phyloP scores from a whole-genome alignment of 352 stramenopile species.

The Phytophthora aleatoria region DNA sequence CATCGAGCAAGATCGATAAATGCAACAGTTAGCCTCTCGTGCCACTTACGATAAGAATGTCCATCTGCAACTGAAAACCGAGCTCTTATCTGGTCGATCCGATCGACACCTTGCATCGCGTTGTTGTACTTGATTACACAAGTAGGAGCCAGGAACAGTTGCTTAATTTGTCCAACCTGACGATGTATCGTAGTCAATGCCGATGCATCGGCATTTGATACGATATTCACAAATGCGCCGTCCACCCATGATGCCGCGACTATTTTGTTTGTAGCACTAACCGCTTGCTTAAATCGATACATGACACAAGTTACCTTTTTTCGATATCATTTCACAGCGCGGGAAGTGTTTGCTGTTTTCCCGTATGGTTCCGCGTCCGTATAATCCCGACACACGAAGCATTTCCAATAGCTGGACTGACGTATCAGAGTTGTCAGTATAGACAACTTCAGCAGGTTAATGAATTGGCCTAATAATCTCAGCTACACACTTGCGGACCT shows the following conservation, averaged over 20 bases:
- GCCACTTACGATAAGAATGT: constrained; percentile 33
- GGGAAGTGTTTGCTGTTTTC: background rate
- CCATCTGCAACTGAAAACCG: constrained; percentile 30
- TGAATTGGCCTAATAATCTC: constrained; percentile 9
- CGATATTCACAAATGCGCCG: constrained; percentile 1
- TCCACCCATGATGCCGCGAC: constrained; percentile 4
- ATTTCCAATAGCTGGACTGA: constrained; percentile 9
- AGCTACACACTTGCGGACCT: constrained; percentile 16
- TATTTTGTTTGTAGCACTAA: background rate
- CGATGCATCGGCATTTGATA: constrained; percentile 12
- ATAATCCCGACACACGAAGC: background rate
- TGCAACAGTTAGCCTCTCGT: constrained; percentile 26
- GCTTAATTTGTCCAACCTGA: background rate
- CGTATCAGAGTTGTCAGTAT: constrained; percentile 15
- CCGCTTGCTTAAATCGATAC: background rate
- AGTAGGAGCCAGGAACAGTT: constrained; percentile 19
- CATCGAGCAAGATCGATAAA: constrained; percentile 14
- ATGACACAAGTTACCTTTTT: background rate
- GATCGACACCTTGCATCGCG: constrained; percentile 43
- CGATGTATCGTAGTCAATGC: background rate
- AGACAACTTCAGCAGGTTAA: constrained; percentile 1
- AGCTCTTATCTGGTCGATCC: constrained; percentile 34
- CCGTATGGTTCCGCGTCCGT: background rate
- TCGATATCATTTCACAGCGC: background rate
- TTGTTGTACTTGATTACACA: constrained; percentile 30